Evolutionary conservation across 1,284 basidiomycete genomes (phyloP).

Genomic region (Leccinum pachyderme): DNA sequence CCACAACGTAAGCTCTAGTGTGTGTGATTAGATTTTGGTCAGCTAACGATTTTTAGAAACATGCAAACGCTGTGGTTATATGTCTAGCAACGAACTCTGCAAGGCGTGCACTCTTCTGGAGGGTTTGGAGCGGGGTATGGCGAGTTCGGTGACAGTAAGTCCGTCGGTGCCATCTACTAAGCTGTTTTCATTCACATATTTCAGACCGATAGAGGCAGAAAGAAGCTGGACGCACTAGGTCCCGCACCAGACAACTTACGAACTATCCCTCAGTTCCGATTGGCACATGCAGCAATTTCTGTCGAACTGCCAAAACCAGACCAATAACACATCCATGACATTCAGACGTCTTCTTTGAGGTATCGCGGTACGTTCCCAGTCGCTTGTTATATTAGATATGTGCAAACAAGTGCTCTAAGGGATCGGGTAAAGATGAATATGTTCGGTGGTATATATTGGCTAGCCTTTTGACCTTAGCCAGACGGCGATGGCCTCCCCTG

Average conservation of each 20-base stretch:
- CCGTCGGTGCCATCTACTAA: neutral
- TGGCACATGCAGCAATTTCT: conserved; percentile 31
- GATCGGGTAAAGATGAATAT: neutral
- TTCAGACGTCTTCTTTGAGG: neutral
- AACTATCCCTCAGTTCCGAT: conserved; percentile 64
- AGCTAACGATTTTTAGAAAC: conserved; percentile 55
- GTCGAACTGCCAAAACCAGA: conserved; percentile 24
- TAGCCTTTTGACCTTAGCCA: conserved; percentile 4
- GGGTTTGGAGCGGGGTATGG: conserved; percentile 85
- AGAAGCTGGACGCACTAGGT: conserved; percentile 59
- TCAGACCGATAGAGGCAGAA: conserved; percentile 65
- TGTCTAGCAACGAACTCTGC: conserved; percentile 89
- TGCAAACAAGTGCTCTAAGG: neutral
- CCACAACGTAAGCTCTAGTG: conserved; percentile 60
- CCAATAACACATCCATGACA: conserved; percentile 5
- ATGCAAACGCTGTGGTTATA: conserved; percentile 87
- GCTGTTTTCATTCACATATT: neutral
- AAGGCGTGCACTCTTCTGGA: conserved; percentile 92
- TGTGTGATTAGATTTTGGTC: neutral
- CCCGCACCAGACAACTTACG: conserved; percentile 58
- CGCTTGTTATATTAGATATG: conserved; percentile 1
- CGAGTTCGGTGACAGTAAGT: conserved; percentile 64
- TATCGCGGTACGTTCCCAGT: neutral
- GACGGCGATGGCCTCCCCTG: conserved; percentile 25
- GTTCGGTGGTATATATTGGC: neutral